These are phyloP conservation scores for Dendrobium nobile DNA, from an alignment of 106 monocot species.

Conservation along the genomic window DNA sequence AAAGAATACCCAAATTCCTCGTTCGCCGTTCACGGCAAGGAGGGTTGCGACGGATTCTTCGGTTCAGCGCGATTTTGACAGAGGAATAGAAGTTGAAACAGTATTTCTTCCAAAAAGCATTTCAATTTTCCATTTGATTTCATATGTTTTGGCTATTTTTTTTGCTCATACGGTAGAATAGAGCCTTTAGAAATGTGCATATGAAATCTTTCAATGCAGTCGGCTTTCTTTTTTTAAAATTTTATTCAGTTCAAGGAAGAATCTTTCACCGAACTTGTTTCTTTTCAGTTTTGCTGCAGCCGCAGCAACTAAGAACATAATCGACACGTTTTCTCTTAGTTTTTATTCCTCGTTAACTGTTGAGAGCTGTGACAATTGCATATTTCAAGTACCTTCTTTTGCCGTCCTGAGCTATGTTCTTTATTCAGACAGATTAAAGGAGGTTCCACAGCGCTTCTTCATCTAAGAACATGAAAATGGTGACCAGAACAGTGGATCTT, in stretches of 20 bases:
- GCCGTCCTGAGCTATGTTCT: neutral
- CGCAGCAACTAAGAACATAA: no score
- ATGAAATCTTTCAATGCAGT: neutral
- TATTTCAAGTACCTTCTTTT: neutral
- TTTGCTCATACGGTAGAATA: neutral
- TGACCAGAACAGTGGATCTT: slow-evolving; percentile 51
- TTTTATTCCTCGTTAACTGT: no score
- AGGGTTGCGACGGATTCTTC: neutral
- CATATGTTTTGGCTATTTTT: neutral
- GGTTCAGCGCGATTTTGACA: neutral
- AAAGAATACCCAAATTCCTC: neutral
- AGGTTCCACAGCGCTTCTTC: neutral
- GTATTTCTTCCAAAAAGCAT: neutral
- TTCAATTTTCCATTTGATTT: neutral
- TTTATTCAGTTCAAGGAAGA: neutral
- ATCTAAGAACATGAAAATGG: slow-evolving; percentile 21
- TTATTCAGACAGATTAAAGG: neutral
- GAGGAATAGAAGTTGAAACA: neutral
- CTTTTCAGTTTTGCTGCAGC: neutral
- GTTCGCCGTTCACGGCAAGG: neutral
- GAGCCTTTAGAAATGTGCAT: neutral
- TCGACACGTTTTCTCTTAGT: no score
- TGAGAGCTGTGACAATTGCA: neutral
- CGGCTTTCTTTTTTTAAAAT: neutral
- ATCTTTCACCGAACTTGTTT: neutral